Evolutionary conservation across 805 yeast genomes (phyloP).

Genomic region (Starmera dryadoides): DNA sequence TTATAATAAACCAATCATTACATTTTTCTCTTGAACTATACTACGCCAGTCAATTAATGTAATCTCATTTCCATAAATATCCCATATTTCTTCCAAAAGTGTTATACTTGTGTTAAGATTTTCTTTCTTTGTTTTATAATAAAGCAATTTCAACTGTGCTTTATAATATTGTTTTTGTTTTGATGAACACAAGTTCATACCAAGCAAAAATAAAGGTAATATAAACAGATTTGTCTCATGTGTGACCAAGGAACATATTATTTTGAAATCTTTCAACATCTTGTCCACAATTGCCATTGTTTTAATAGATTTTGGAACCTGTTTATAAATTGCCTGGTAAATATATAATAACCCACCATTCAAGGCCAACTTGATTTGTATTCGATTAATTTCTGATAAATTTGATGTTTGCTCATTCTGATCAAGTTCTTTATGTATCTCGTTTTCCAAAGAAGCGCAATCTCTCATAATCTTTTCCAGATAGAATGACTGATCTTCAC

Average conservation of each 20-base stretch:
- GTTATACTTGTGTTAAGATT: background rate
- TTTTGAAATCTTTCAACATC: constrained; percentile 2
- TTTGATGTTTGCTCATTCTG: background rate
- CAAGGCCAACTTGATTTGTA: constrained; percentile 4
- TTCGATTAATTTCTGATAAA: constrained; percentile 1
- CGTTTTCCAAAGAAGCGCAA: background rate
- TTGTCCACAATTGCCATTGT: constrained; percentile 6
- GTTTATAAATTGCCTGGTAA: constrained; percentile 8
- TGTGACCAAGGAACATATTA: constrained; percentile 1
- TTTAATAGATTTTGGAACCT: constrained; percentile 9
- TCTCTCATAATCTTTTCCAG: background rate
- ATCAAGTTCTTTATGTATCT: too few relatives aligned
- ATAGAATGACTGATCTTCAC: background rate
- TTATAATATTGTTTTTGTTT: background rate
- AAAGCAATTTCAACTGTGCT: background rate
- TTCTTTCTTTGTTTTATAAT: background rate
- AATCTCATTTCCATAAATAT: background rate
- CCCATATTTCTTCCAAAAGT: constrained; percentile 1
- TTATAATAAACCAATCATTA: background rate
- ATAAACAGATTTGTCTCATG: background rate
- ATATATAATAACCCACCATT: constrained; percentile 4
- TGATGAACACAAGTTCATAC: background rate
- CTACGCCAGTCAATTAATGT: constrained; percentile 1
- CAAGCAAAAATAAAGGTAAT: constrained; percentile 1
- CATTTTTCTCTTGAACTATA: background rate